Base-by-base conservation (phyloP, 176 grass and related monocot genomes). In the Phyllostachys edulis region DNA sequence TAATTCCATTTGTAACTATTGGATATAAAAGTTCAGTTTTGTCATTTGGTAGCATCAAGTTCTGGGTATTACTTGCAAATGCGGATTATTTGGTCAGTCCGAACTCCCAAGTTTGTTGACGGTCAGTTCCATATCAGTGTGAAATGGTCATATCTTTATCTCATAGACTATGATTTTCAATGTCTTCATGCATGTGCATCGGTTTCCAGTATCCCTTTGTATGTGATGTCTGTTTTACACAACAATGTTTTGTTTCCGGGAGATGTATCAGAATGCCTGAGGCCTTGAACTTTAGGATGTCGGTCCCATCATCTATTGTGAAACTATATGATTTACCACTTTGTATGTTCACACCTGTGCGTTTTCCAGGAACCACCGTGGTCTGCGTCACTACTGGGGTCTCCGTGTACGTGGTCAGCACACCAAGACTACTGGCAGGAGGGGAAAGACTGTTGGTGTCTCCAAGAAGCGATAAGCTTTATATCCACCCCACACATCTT, bases 361-460 rank as follows among this genome's bases (percentile, higher is more conserved):
- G 0, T 82, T 15, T 24, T 88, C 5, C 90, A 97, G 92, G 79
- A 98, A 98, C 84, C 92, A 98, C 77, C 92, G 89, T 83, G 95
- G 92, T 75, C 91, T 98, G 24, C 90, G 95, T 71, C 95, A 98
- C 90, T 94, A 93, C 85, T 98, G 95, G 95, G 95, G 95, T 34
- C 87, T 98, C 37, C 92, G 92, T 63, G 95, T 98, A 16, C 95
- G 95, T 54, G 92, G 95, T 37, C 95, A 98, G 87, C 95, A 95
- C 82, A 98, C 95, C 62, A 95, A 98, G 90, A 98, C 95, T 46
- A 95, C 95, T 4, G 95, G 95, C 5, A 88, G 95, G 71, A 93
- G 92, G 83, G 95, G 96, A 85, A 95, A 98, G 89, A 98, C 96
- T 32, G 96, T 98, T 32, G 96, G 89, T 94, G 96, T 98, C 49